Base-by-base conservation (phyloP, 805 yeast species). In the Metschnikowia gruessii region DNA sequence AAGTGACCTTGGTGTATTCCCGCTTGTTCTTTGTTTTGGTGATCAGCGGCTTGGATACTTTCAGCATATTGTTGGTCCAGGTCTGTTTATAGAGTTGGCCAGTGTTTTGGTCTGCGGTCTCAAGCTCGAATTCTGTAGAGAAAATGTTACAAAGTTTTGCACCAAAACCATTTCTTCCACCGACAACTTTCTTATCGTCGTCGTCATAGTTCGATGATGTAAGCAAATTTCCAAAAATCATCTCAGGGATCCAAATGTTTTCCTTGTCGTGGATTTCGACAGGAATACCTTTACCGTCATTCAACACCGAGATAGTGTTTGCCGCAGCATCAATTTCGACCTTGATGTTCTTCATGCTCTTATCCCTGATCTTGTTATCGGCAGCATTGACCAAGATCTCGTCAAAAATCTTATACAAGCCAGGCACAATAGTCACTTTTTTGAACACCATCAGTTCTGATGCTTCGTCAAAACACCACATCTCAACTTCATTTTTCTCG, bases 81-180 rank as follows among this genome's bases (percentile, higher is more conserved):
- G 79, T 78, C 64, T 94, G 99, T 31, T 74, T 73, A 62, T 94
- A 94, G 36, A 77, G 68, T 58, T 80, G 76, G 43, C 78, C 83
- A 10, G 75, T 70, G 37, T 63, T 67, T 43, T 81, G 77, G 65
- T 94, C 97, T 16, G 95, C 92, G 6, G 99, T 94, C 63, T 90
- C 97, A 24, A 94, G 77, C 12, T 74, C 77, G 62, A 94, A 94
- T 59, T 85, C 84, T 3, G 90, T 86, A 21, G 97, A 89, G 65
- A 92, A 94, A 52, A 94, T 94, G 65, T 94, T 94, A 80, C 99
- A 94, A 46, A 94, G 72, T 64, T 94, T 94, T 40, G 99, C 99
- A 68, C 99, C 99, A 63, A 83, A 94, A 53, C 99, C 99, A 64
- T 94, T 94, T 74, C 99, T 82, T 66, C 99, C 99, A 72, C 99